Evolutionary conservation across 306 rosid genomes (phyloP).

Genomic region (Quercus aquifolioides): DNA sequence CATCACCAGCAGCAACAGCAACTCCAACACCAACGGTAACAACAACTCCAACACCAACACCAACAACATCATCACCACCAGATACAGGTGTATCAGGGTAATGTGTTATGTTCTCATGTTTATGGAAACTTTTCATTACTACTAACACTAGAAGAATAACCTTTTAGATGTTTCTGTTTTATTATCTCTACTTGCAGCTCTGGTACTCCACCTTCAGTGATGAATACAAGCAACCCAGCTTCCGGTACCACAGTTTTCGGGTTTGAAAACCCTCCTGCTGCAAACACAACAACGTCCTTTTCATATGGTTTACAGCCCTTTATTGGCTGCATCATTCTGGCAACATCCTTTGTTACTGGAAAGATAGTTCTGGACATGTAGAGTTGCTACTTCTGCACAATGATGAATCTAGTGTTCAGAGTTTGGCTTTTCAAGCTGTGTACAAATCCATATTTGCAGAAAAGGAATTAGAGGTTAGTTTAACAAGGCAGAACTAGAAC

Average conservation of each 20-base stretch:
- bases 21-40: slow-evolving; percentile 2
- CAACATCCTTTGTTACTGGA: slow-evolving; percentile 32
- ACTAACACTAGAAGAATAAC: slow-evolving; percentile 22
- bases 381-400: slow-evolving; percentile 13
- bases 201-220: slow-evolving; percentile 45
- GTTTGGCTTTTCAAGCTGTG: slow-evolving; percentile 16
- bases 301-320: slow-evolving; percentile 46
- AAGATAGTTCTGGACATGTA: slow-evolving; percentile 24
- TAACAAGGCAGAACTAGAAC: slow-evolving; percentile 7
- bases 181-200: slow-evolving; percentile 43
- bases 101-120: slow-evolving; percentile 4
- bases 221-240: slow-evolving; percentile 60
- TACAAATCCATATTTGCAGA: slow-evolving; percentile 32
- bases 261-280: slow-evolving; percentile 42
- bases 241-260: slow-evolving; percentile 52
- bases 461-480: slow-evolving; percentile 11
- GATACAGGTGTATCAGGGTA: slow-evolving; percentile 53
- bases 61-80: slow-evolving; percentile 41
- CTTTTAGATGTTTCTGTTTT: background rate
- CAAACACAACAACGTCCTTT: slow-evolving; percentile 36
- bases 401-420: background rate
- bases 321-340: slow-evolving; percentile 41
- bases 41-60: background rate
- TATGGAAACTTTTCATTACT: background rate
- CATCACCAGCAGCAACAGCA: slow-evolving; percentile 21